These are phyloP conservation scores for Chaetomidium leptoderma DNA, from an alignment of 495 filamentous ascomycete genomes.

Conservation along the genomic window DNA sequence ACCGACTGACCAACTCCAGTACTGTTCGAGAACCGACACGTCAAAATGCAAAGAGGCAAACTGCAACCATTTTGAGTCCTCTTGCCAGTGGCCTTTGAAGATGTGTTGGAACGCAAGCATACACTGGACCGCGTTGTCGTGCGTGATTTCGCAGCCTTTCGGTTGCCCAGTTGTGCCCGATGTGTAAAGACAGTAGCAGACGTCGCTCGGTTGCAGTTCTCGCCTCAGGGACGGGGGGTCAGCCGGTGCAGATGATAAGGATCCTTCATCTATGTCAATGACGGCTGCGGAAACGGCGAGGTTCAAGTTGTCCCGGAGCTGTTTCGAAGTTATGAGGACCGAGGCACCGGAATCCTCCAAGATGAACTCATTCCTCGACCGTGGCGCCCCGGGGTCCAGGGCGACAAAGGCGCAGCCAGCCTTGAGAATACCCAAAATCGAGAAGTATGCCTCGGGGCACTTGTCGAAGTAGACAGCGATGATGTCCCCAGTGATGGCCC, in stretches of 20 bases:
- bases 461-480: conserved; percentile 78
- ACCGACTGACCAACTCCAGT: conserved; percentile 83
- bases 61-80: conserved; percentile 70
- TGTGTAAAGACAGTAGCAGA: conserved; percentile 73
- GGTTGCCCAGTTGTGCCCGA: conserved; percentile 78
- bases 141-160: conserved; percentile 72
- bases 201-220: conserved; percentile 40
- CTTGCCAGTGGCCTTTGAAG: conserved; percentile 63
- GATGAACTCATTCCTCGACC: conserved; percentile 61
- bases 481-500: conserved; percentile 47
- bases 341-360: conserved; percentile 56
- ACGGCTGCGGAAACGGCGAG: conserved; percentile 32
- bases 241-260: conserved; percentile 26
- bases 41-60: conserved; percentile 90
- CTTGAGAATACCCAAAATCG: conserved; percentile 76
- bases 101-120: conserved; percentile 70
- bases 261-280: conserved; percentile 37
- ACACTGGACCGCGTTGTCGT: conserved; percentile 69
- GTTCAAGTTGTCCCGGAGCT: conserved; percentile 28
- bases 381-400: conserved; percentile 60
- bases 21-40: conserved; percentile 82
- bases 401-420: conserved; percentile 80
- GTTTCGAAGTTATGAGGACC: conserved; percentile 44
- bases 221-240: conserved; percentile 24
- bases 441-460: conserved; percentile 70